Percentiles rank a stretch among this genome's conserved stretches.
Conservation (phyloP, 148 eudicot species). For the Rhododendron ovatum region DNA sequence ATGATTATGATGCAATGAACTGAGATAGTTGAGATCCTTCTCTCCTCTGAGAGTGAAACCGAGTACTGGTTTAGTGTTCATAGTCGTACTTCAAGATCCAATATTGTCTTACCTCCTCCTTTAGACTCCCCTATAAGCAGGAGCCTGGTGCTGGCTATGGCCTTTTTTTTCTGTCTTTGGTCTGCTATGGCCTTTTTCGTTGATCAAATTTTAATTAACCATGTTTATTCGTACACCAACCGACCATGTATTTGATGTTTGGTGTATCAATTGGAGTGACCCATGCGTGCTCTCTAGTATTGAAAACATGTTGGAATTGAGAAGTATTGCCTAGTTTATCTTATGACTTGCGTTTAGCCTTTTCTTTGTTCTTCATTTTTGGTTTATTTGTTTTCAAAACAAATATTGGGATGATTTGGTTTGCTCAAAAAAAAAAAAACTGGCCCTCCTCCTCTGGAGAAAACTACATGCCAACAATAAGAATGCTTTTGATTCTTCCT, state of each 20-base stretch:
- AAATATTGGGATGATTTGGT: no score
- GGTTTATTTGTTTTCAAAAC: neutral
- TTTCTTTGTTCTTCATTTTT: neutral
- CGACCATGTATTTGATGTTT: neutral
- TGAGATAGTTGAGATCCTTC: constrained; percentile 12
- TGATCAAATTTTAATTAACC: neutral
- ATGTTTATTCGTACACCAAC: neutral
- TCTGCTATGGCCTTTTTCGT: neutral
- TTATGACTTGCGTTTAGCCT: neutral
- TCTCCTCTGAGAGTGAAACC: neutral
- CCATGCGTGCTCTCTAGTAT: neutral
- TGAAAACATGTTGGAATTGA: neutral
- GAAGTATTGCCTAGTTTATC: neutral
- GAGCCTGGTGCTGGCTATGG: neutral
- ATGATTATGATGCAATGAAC: constrained; percentile 78
- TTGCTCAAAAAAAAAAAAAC: neutral
- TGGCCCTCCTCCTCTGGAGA: neutral
- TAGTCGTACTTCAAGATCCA: neutral
- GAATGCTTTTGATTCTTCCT: neutral
- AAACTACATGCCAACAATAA: neutral
- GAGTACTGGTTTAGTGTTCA: neutral
- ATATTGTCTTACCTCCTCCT: neutral
- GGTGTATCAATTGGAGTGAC: neutral
- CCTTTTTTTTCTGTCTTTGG: neutral
- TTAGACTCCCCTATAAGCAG: neutral